Percentiles rank a stretch among this genome's conserved stretches.
These are phyloP conservation scores for Candida succiphila DNA, from an alignment of 805 yeast species.

Conservation along the genomic window DNA sequence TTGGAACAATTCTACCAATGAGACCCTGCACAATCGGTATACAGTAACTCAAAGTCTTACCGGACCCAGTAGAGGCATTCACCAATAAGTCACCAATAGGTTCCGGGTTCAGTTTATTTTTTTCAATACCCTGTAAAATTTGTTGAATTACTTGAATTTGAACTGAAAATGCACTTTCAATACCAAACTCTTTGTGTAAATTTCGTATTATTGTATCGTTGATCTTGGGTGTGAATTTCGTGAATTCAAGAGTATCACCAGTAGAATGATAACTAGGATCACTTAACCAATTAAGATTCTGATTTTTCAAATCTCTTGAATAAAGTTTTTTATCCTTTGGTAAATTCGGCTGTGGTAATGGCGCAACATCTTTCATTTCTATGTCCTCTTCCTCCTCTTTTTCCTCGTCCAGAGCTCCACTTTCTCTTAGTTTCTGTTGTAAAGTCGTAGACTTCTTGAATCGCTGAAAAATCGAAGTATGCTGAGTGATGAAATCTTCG, in stretches of 20 bases:
- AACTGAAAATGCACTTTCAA: constrained; percentile 60
- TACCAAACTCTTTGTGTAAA: constrained; percentile 32
- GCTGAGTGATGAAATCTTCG: constrained; percentile 16
- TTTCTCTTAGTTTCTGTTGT: constrained; percentile 10
- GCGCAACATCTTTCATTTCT: constrained; percentile 40
- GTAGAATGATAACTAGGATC: constrained; percentile 50
- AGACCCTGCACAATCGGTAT: constrained; percentile 74
- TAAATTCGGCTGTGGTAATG: constrained; percentile 77
- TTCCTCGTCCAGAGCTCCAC: constrained; percentile 6
- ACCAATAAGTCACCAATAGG: constrained; percentile 71
- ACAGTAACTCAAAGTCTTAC: constrained; percentile 84
- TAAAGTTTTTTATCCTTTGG: constrained; percentile 40
- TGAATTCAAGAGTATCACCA: constrained; percentile 34
- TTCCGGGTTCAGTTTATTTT: constrained; percentile 34
- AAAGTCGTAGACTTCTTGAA: constrained; percentile 33
- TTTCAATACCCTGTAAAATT: constrained; percentile 31
- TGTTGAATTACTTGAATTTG: constrained; percentile 60
- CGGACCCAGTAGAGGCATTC: constrained; percentile 93
- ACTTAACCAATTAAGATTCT: constrained; percentile 55
- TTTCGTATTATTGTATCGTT: constrained; percentile 34
- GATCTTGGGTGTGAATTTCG: constrained; percentile 32
- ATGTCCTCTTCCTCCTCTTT: constrained; percentile 15
- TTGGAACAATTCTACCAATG: constrained; percentile 53
- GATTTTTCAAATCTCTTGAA: constrained; percentile 19
- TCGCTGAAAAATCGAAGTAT: constrained; percentile 40